Evolutionary conservation across 2,329 filamentous ascomycete genomes (phyloP), one percentile per base, ranked within the genome.

Genomic region (Colletotrichum paranaense): DNA sequence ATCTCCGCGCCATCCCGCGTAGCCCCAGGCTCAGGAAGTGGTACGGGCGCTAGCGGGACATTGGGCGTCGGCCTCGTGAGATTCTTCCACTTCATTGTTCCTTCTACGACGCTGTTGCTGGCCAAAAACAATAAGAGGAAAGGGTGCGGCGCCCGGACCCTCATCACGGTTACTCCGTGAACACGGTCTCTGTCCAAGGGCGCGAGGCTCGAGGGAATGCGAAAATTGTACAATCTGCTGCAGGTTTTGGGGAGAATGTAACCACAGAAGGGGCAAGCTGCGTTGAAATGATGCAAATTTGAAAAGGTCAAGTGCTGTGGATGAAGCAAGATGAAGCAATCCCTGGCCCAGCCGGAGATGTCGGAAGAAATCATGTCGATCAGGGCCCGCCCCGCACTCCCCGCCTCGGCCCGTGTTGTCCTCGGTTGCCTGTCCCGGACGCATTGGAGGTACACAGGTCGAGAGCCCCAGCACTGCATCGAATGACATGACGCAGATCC

Each of bases 1-100:
- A 86, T 84, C 28, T 80, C 76, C 32, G 81, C 80, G 16, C 79
- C 79, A 35, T 84, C 78, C 3, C 79, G 80, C 1, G 79, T 75
- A 1, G 83, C 76, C 56, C 83, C 82, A 11, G 82, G 78, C 3
- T 77, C 74, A 1, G 84, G 83, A 2, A 84, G 78, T 12, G 81
- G 82, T 30, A 76, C 73, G 0, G 82, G 81, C 1, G 79, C 80
- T 4, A 86, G 73, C 0, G 82, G 75, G 7, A 76, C 75, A 7
- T 79, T 75, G 5, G 76, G 75, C n/a, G 73, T 76, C 35, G 80
- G 77, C 22, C 79, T 70, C 4, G 82, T 84, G 12, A 84, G 80
- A 60, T 84, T 85, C 3, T 79, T 75, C 16, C 75, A 14, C 28
- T 11, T 24, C 24, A 30, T 42, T 76, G 19, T 38, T 57, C 30